Conservation (phyloP, 2,329 filamentous ascomycete species). For the Scedosporium apiospermum region DNA sequence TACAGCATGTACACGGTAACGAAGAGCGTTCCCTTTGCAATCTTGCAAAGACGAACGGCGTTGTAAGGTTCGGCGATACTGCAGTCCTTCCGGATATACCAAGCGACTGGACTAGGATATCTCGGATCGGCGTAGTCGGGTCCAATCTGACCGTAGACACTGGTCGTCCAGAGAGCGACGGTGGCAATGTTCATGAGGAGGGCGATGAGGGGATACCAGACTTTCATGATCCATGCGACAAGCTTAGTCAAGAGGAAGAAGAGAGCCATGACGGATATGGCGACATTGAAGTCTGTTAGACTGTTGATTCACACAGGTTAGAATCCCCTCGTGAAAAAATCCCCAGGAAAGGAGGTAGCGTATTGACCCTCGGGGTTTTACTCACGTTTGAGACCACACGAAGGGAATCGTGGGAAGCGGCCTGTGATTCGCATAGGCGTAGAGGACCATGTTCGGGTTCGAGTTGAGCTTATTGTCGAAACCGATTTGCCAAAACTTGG, state of each 20-base stretch:
- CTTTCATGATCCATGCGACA: constrained; percentile 59
- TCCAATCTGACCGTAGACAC: constrained; percentile 61
- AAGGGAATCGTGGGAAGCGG: constrained; percentile 54
- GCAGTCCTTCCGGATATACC: constrained; percentile 69
- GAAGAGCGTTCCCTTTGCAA: constrained; percentile 60
- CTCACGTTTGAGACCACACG: constrained; percentile 66
- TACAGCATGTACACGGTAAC: constrained; percentile 60
- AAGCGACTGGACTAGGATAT: constrained; percentile 53
- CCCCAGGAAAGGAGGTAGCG: too few relatives aligned
- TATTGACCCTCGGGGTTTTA: constrained; percentile 14
- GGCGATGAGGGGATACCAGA: constrained; percentile 59
- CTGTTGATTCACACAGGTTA: constrained; percentile 28
- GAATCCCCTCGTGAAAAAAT: too few relatives aligned
- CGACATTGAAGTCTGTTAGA: constrained; percentile 66
- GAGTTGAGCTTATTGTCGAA: constrained; percentile 65
- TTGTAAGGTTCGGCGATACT: constrained; percentile 43
- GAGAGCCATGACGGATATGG: constrained; percentile 64
- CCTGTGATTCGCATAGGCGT: constrained; percentile 63
- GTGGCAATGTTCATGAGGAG: constrained; percentile 47
- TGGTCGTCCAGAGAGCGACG: constrained; percentile 53
- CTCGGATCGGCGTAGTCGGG: constrained; percentile 61
- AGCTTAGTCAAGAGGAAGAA: constrained; percentile 67
- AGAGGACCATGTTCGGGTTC: constrained; percentile 58
- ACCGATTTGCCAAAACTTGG: constrained; percentile 64
- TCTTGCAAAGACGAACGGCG: constrained; percentile 50